Conservation (phyloP, 352 stramenopile genomes). For the Phytophthora vignae region DNA sequence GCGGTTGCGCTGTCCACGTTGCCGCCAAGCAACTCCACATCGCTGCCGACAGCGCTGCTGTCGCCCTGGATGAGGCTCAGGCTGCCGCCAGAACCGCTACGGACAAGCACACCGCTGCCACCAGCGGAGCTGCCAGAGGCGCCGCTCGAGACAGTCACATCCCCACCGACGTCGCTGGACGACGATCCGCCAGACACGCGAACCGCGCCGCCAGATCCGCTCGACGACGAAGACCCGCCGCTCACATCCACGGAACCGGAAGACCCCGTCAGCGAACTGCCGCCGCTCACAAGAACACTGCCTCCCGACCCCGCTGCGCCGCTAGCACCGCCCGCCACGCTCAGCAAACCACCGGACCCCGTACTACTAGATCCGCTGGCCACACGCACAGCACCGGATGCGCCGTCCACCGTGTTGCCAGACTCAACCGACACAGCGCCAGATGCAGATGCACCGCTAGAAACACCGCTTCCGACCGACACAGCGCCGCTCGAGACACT, state of each 20-base stretch:
- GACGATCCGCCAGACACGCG: constrained; percentile 24
- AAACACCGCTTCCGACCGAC: constrained; percentile 19
- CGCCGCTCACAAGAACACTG: too few relatives aligned
- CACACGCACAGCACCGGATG: too few relatives aligned
- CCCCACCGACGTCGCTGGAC: constrained; percentile 24
- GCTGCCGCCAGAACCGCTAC: constrained; percentile 31
- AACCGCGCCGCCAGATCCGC: constrained; percentile 5
- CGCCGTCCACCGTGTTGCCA: too few relatives aligned
- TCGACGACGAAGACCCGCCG: constrained; percentile 28
- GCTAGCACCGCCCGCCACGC: too few relatives aligned
- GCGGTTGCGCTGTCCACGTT: constrained; percentile 17
- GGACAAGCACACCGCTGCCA: constrained; percentile 27
- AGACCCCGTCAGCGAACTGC: too few relatives aligned
- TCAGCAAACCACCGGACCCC: too few relatives aligned
- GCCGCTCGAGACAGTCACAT: constrained; percentile 36
- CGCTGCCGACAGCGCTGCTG: constrained; percentile 25
- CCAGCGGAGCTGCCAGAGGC: constrained; percentile 6
- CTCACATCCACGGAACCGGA: neutral
- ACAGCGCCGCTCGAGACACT: constrained; percentile 22
- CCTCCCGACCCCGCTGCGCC: too few relatives aligned
- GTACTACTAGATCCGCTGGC: too few relatives aligned
- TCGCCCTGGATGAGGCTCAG: constrained; percentile 33
- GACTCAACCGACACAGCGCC: too few relatives aligned
- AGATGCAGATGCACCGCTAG: constrained; percentile 15
- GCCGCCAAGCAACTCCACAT: constrained; percentile 36